These are phyloP conservation scores for Sextonia rubra DNA, from an alignment of 164 flowering plant species.

Conservation along the genomic window DNA sequence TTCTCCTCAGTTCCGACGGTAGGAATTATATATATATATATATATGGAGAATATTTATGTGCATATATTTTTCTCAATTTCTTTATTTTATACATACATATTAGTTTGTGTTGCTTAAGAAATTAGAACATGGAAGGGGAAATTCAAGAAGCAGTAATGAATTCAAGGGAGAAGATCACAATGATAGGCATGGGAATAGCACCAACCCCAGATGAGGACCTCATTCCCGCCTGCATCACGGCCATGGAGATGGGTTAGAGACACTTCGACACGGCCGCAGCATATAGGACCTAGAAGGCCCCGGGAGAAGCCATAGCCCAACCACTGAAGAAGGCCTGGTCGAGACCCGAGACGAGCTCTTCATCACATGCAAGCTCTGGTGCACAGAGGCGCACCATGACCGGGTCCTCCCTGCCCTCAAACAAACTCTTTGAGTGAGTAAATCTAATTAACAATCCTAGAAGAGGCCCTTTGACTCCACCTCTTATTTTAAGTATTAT, in stretches of 20 bases:
- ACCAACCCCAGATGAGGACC: not conserved
- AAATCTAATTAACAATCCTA: not conserved
- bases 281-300: not conserved
- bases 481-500: not conserved
- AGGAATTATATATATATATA: too few relatives aligned
- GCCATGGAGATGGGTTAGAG: too few relatives aligned
- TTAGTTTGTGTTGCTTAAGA: too few relatives aligned
- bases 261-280: not conserved
- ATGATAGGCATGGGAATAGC: not conserved
- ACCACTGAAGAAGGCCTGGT: not conserved
- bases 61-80: too few relatives aligned
- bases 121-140: not conserved
- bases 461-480: not conserved
- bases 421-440: constrained; percentile 23
- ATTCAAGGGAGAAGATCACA: constrained; percentile 9
- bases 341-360: not conserved
- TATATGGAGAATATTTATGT: too few relatives aligned
- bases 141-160: constrained; percentile 11
- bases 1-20: too few relatives aligned
- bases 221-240: not conserved
- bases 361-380: constrained; percentile 3
- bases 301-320: not conserved
- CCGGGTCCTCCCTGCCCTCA: constrained; percentile 31
- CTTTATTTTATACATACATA: too few relatives aligned
- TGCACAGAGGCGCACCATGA: not conserved